Base-by-base conservation (phyloP, 306 rosid genomes). In the Cucurbita moschata region DNA sequence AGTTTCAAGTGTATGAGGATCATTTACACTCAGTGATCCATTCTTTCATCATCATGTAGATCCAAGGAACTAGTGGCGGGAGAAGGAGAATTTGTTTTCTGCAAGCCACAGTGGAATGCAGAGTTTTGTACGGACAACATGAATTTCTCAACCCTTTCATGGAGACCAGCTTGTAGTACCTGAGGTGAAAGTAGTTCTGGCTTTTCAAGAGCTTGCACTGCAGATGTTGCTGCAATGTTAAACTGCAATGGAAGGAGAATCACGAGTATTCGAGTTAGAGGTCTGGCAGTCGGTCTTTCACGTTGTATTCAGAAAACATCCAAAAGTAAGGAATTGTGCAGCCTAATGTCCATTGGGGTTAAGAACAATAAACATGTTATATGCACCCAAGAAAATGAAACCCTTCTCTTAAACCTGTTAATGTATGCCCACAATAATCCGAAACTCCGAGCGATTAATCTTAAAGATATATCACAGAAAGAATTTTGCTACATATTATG, bases 161-260 rank as follows among this genome's bases (percentile, higher is more conserved):
- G 67, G 16, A 81, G 55, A 71, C 76, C 75, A 3, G 76, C 85
- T 77, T 81, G 83, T 59, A 84, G 53, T 38, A 53, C 65, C 62
- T 84, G 83, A 9, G 78, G 85, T 26, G 79, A 81, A 51, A 77
- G 30, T 7, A 75, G 63, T 7, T 79, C 78, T 5, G 85, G 85
- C 61, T 72, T 79, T 75, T 84, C 83, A n/a, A 84, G 42, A 77
- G 78, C 82, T 79, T 81, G 77, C 38, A 71, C 72, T 10, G 83
- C 75, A 18, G 81, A 74, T 62, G 40, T 71, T 8, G 82, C 78
- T 70, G 83, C 85, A 84, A 64, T 46, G 72, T 69, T 77, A 46
- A 77, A 63, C 85, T 84, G 76, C 43, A 43, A 21, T 18, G 10
- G 46, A 19, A 19, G 12, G 18, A 44, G 10, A 46, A 67, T 67